phyloP scores from a whole-genome alignment of 192 early-diverging fungal genomes.

The Pilaira anomala region DNA sequence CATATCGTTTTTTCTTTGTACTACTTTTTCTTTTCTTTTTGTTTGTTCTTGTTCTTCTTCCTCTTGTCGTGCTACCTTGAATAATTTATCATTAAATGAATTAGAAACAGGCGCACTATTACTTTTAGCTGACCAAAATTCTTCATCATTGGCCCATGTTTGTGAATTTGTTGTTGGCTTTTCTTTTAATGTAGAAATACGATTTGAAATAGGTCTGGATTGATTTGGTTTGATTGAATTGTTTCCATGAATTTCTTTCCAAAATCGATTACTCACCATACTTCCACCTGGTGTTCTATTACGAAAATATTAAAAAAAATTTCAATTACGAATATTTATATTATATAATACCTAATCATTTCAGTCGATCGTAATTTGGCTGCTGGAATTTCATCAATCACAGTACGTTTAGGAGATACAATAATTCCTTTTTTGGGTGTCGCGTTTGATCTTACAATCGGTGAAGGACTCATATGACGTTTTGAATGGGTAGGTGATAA shows the following conservation, averaged over 20 bases:
- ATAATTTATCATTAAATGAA: background rate
- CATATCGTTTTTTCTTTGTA: background rate
- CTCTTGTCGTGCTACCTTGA: background rate
- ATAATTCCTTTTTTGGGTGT: background rate
- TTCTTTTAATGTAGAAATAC: background rate
- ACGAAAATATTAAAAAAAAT: background rate
- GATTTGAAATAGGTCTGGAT: background rate
- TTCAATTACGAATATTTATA: background rate
- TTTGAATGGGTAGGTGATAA: too few relatives aligned
- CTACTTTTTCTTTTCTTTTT: too few relatives aligned
- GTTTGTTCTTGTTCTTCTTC: background rate
- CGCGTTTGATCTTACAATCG: too few relatives aligned
- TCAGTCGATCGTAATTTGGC: slow-evolving; percentile 15
- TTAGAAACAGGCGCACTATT: background rate
- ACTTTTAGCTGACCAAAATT: slow-evolving; percentile 8
- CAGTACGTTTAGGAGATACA: background rate
- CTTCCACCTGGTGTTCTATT: slow-evolving; percentile 11
- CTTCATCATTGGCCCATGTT: slow-evolving; percentile 1
- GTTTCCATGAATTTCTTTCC: slow-evolving; percentile 17
- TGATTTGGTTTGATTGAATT: background rate
- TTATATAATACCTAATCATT: slow-evolving; percentile 8
- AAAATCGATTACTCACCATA: slow-evolving; percentile 7
- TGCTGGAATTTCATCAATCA: slow-evolving; percentile 1
- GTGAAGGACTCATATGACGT: too few relatives aligned
- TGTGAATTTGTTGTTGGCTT: background rate